Evolutionary conservation across 2,329 filamentous ascomycete species (phyloP).

Genomic region (Cordyceps militaris): DNA sequence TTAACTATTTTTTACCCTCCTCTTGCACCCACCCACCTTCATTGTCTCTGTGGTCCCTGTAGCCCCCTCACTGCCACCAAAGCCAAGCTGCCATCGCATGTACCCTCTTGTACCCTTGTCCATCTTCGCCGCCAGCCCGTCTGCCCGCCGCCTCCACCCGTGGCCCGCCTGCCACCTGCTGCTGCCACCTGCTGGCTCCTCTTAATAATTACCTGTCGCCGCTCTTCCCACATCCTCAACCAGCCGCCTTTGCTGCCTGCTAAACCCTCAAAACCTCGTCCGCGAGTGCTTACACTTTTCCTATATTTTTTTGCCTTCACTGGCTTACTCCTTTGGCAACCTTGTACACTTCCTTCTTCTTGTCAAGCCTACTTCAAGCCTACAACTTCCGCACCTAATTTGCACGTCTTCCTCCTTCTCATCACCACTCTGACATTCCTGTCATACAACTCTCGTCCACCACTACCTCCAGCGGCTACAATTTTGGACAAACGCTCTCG

Average conservation of each 20-base stretch:
- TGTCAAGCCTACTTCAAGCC: background rate
- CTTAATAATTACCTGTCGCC: conserved; percentile 10
- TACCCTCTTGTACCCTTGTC: conserved; percentile 6
- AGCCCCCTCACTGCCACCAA: background rate
- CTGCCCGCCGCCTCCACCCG: conserved; percentile 6
- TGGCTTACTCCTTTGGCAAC: background rate
- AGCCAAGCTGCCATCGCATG: background rate
- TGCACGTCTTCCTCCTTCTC: background rate
- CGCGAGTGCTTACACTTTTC: background rate
- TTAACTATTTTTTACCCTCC: background rate
- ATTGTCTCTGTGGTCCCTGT: background rate
- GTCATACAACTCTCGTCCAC: background rate
- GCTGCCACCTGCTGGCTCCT: background rate
- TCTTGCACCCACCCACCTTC: background rate
- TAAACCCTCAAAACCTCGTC: background rate
- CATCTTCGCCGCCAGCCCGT: background rate
- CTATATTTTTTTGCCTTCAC: background rate
- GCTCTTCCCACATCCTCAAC: background rate
- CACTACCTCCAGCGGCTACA: background rate
- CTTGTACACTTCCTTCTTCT: background rate
- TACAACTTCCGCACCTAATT: no score
- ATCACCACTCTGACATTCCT: background rate
- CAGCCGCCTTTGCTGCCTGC: background rate
- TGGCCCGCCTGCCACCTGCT: conserved; percentile 3
- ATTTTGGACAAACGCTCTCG: background rate